Conservation (phyloP, 1,139 yeast species). For the Nakaseomyces glabratus region DNA sequence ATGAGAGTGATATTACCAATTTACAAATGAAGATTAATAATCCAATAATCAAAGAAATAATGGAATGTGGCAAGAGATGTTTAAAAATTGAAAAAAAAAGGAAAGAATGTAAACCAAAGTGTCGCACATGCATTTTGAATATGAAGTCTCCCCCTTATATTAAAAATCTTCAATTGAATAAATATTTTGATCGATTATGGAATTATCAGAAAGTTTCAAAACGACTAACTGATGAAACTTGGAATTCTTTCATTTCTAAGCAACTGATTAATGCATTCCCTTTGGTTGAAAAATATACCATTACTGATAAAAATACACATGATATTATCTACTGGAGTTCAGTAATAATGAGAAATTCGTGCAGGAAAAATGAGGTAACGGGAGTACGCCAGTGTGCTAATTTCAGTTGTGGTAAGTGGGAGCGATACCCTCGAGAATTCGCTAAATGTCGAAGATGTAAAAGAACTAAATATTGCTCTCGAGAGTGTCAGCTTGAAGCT, state of each 20-base stretch:
- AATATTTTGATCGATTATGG: slow-evolving; percentile 13
- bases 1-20: background rate
- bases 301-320: slow-evolving; percentile 50
- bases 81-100: slow-evolving; percentile 2
- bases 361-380: slow-evolving; percentile 83
- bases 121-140: slow-evolving; percentile 8
- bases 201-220: slow-evolving; percentile 15
- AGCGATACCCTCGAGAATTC: slow-evolving; percentile 77
- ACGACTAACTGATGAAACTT: slow-evolving; percentile 15
- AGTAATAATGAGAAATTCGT: slow-evolving; percentile 90
- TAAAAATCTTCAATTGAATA: slow-evolving; percentile 3
- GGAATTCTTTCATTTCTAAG: slow-evolving; percentile 15
- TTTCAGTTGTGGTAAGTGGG: slow-evolving; percentile 95
- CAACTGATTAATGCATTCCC: slow-evolving; percentile 66
- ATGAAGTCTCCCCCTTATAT: slow-evolving; percentile 1
- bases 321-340: slow-evolving; percentile 97
- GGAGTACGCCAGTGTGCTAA: slow-evolving; percentile 95
- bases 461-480: slow-evolving; percentile 87
- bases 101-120: slow-evolving; percentile 9
- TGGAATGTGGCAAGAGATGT: background rate
- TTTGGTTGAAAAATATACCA: slow-evolving; percentile 83
- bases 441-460: slow-evolving; percentile 93
- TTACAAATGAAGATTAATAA: background rate
- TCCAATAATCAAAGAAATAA: slow-evolving; percentile 2
- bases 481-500: slow-evolving; percentile 83